phyloP scores from a whole-genome alignment of 2,329 filamentous ascomycete species.

The Trichoderma atroviride region DNA sequence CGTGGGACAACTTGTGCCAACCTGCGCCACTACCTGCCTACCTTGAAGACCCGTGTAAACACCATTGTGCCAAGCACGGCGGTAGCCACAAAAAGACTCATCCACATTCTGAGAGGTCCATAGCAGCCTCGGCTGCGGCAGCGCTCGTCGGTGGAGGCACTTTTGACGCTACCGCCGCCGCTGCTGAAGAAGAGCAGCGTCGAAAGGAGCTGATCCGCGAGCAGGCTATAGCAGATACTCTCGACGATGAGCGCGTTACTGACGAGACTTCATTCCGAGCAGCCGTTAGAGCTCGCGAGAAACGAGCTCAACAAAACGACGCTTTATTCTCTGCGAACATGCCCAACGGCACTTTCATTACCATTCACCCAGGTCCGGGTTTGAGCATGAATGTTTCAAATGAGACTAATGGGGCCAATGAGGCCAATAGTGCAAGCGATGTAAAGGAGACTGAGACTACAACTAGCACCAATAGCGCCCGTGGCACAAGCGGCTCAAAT shows the following conservation, averaged over 20 bases:
- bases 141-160: conserved; percentile 30
- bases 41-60: conserved; percentile 23
- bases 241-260: conserved; percentile 68
- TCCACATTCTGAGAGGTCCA: conserved; percentile 26
- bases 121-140: conserved; percentile 34
- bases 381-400: background rate
- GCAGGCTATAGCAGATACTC: conserved; percentile 67
- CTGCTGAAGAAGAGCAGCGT: conserved; percentile 48
- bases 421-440: background rate
- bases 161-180: conserved; percentile 30
- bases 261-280: conserved; percentile 68
- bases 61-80: background rate
- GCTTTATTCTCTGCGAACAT: background rate
- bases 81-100: conserved; percentile 29
- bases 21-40: conserved; percentile 55
- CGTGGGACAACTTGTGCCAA: conserved; percentile 73
- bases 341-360: background rate
- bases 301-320: conserved; percentile 58
- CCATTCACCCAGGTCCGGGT: background rate
- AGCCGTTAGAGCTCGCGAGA: conserved; percentile 63
- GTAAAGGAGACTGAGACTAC: background rate
- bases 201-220: conserved; percentile 62
- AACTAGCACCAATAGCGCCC: background rate
- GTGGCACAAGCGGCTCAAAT: background rate
- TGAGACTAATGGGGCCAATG: background rate